Percentiles rank a stretch among this genome's conserved stretches.
Evolutionary conservation across 805 yeast genomes (phyloP).

Genomic region (Cyberlindnera maclurae): DNA sequence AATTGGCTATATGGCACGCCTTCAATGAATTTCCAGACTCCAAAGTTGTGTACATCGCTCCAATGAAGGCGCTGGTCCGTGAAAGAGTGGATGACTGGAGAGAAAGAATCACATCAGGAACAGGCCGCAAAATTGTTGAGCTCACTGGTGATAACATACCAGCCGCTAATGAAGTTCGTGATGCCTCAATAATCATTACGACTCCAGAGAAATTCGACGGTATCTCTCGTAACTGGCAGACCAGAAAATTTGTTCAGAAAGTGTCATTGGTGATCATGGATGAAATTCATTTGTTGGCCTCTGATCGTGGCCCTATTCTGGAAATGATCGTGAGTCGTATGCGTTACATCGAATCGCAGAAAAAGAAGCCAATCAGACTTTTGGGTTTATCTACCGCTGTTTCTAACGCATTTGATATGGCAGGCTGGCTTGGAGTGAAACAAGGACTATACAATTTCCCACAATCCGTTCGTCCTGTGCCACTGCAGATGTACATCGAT

Average conservation of each 20-base stretch:
- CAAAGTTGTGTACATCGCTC: slow-evolving; percentile 88
- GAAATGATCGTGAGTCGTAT: slow-evolving; percentile 95
- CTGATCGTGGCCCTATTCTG: slow-evolving; percentile 95
- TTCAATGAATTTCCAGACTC: slow-evolving; percentile 79
- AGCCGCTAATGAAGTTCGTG: slow-evolving; percentile 67
- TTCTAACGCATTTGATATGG: slow-evolving; percentile 89
- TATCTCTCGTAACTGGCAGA: slow-evolving; percentile 86
- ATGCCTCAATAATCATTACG: slow-evolving; percentile 83
- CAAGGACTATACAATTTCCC: slow-evolving; percentile 93
- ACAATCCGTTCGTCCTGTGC: slow-evolving; percentile 92
- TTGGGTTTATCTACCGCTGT: slow-evolving; percentile 90
- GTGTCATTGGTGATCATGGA: slow-evolving; percentile 86
- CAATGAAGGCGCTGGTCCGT: slow-evolving; percentile 90
- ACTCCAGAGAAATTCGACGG: slow-evolving; percentile 98
- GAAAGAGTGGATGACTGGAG: slow-evolving; percentile 92
- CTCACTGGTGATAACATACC: slow-evolving; percentile 94
- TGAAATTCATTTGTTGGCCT: slow-evolving; percentile 94
- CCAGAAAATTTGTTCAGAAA: slow-evolving; percentile 79
- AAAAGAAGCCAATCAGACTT: slow-evolving; percentile 85
- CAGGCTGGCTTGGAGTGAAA: slow-evolving; percentile 89
- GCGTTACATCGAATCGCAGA: slow-evolving; percentile 84
- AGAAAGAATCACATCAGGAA: slow-evolving; percentile 65
- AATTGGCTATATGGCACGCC: slow-evolving; percentile 95
- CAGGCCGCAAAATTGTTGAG: slow-evolving; percentile 84
- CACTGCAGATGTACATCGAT: slow-evolving; percentile 78